phyloP scores from a whole-genome alignment of 495 filamentous ascomycete genomes.

The Parathielavia appendiculata region DNA sequence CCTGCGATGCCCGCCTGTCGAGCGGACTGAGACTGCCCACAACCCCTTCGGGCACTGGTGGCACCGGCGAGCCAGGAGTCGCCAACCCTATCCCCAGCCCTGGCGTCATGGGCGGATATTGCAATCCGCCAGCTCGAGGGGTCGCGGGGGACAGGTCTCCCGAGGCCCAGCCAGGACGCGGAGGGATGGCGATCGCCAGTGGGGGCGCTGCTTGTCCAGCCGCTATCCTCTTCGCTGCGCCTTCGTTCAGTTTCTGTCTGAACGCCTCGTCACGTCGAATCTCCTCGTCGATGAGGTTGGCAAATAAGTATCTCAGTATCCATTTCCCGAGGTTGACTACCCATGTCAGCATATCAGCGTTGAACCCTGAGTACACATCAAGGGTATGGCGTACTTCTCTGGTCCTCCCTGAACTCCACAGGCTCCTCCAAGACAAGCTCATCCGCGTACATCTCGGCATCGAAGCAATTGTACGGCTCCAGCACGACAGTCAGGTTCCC shows the following conservation, averaged over 20 bases:
- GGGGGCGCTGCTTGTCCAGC: slow-evolving; percentile 54
- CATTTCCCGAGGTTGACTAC: slow-evolving; percentile 95
- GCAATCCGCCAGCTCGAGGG: slow-evolving; percentile 58
- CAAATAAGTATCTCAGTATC: slow-evolving; percentile 90
- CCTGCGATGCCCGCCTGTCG: slow-evolving; percentile 34
- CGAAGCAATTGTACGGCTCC: slow-evolving; percentile 94
- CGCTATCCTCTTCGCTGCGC: slow-evolving; percentile 52
- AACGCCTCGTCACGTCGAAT: slow-evolving; percentile 71
- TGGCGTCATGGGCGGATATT: slow-evolving; percentile 57
- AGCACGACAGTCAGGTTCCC: slow-evolving; percentile 84
- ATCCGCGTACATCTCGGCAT: slow-evolving; percentile 95
- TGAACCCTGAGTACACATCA: slow-evolving; percentile 5
- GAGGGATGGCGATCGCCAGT: slow-evolving; percentile 63
- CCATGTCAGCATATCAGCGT: slow-evolving; percentile 11
- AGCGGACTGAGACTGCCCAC: slow-evolving; percentile 36
- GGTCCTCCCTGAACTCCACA: slow-evolving; percentile 82
- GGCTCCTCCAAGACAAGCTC: slow-evolving; percentile 67
- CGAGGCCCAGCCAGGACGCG: slow-evolving; percentile 48
- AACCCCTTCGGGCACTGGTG: slow-evolving; percentile 39
- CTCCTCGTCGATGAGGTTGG: slow-evolving; percentile 82
- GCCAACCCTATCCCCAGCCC: slow-evolving; percentile 73
- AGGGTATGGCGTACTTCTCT: slow-evolving; percentile 67
- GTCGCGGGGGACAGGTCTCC: slow-evolving; percentile 47
- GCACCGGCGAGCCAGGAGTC: slow-evolving; percentile 52
- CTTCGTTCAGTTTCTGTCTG: slow-evolving; percentile 59